Percentiles rank a stretch among this genome's conserved stretches.
Conservation (phyloP, 2,329 filamentous ascomycete genomes). For the Orbilia javanica region DNA sequence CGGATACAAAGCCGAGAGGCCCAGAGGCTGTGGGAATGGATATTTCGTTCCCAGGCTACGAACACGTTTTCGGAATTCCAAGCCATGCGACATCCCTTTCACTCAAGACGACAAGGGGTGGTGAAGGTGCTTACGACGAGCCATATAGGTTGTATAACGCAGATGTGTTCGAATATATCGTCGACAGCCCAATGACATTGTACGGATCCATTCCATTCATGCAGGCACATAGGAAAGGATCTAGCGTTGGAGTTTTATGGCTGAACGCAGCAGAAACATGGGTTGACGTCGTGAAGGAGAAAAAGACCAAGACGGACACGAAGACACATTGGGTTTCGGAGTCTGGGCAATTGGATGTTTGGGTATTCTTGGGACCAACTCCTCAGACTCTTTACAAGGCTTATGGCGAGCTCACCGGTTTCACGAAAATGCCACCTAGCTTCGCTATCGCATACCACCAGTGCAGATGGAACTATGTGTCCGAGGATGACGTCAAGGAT, state of each 20-base stretch:
- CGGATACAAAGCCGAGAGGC: constrained; percentile 89
- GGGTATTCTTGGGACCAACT: constrained; percentile 91
- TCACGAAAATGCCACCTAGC: constrained; percentile 88
- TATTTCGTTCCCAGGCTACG: constrained; percentile 90
- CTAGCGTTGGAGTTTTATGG: constrained; percentile 96
- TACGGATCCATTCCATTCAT: constrained; percentile 98
- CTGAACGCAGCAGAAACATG: constrained; percentile 96
- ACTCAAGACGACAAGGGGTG: constrained; percentile 88
- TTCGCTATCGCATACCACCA: constrained; percentile 96
- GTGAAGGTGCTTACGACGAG: constrained; percentile 84
- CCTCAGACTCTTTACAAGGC: constrained; percentile 83
- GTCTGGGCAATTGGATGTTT: constrained; percentile 87
- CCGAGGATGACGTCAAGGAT: constrained; percentile 95
- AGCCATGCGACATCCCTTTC: constrained; percentile 91
- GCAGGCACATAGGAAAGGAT: constrained; percentile 94
- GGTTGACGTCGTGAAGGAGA: constrained; percentile 91
- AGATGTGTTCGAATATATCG: constrained; percentile 97
- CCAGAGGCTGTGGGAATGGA: constrained; percentile 93
- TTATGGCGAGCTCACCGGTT: constrained; percentile 91
- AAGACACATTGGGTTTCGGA: constrained; percentile 98
- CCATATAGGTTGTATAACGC: constrained; percentile 96
- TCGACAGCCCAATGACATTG: constrained; percentile 97
- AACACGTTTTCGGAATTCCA: constrained; percentile 92
- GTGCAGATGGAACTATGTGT: constrained; percentile 98
- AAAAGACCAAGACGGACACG: constrained; percentile 77